Conservation (phyloP, 768 basidiomycete species). For the Trichaptum fuscoviolaceum region DNA sequence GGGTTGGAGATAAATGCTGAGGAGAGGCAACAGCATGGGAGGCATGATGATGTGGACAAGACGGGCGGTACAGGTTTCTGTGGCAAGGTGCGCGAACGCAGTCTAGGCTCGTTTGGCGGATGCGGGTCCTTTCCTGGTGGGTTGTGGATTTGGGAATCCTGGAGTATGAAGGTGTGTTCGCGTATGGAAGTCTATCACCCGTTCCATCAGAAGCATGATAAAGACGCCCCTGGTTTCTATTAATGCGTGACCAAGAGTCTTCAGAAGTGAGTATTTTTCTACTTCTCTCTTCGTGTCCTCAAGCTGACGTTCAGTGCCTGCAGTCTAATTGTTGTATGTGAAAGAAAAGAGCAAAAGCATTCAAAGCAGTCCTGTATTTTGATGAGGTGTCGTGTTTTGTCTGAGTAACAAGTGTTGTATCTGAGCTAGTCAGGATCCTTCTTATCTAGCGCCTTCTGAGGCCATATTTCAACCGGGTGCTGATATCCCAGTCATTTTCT, state of each 20-base stretch:
- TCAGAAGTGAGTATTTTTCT: neutral
- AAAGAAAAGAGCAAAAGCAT: neutral
- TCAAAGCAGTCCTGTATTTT: neutral
- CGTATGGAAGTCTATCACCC: neutral
- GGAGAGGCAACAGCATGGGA: neutral
- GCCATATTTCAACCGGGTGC: neutral
- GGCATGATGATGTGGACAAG: neutral
- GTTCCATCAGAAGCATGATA: neutral
- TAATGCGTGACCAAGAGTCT: neutral
- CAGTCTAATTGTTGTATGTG: neutral
- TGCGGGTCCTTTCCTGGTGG: neutral
- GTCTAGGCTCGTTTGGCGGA: neutral
- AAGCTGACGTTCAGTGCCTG: neutral
- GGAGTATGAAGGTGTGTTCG: neutral
- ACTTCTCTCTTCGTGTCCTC: neutral
- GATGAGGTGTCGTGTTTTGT: neutral
- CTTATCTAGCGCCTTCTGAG: neutral
- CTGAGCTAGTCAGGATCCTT: neutral
- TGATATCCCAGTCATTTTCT: neutral
- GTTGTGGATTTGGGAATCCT: conserved; percentile 1
- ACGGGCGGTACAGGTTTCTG: neutral
- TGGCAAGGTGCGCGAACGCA: neutral
- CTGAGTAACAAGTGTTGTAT: neutral
- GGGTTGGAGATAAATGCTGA: conserved; percentile 7
- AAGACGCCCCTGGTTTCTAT: neutral